Evolutionary conservation across 2,329 filamentous ascomycete species (phyloP), one percentile per base, ranked within the genome.

Genomic region (Alternaria ethzedia): DNA sequence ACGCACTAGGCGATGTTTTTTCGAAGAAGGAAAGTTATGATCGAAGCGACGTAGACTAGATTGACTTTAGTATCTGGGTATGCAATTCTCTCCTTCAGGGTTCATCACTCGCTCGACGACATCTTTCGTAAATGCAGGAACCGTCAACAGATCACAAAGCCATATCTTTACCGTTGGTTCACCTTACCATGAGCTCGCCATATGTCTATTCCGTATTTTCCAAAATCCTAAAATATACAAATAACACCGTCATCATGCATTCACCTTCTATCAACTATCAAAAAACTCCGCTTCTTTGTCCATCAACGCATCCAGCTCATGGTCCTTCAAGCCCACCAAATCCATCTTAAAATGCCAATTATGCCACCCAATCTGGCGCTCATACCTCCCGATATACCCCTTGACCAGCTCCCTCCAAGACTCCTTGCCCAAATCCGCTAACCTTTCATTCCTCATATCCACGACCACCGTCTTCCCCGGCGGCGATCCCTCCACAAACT

Each of bases 381-480:
- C 56, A 57, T 73, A 60, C 32, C 54, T 54, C 30, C 61, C 63
- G 20, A 63, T 67, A 54, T 68, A 74, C 1, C 51, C 61, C 7
- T 45, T 61, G 10, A 65, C 69, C 59, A 70, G 45, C 7, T 70
- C 58, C 45, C 70, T 70, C 71, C 71, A 74, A 9, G 51, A 49
- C 17, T 49, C 30, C 28, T 55, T 45, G 10, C n/a, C 60, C 25
- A 67, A 5, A 1, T 28, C 54, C 15, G 44, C 25, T 11, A 71
- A 26, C 25, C 57, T 56, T 20, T 30, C 32, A 45, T 70, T 63
- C 5, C 52, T 54, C 21, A 28, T 32, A 0, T 26, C 30, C 10
- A 66, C 20, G 5, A 59, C 13, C 25, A 41, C 56, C 5, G 54
- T 59, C 6, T 56, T 54, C 11, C 63, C 66, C 2, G 50, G 15